A percentile compares a stretch with the other conserved stretches of the same genome.
Conservation (phyloP, 192 early-diverging fungal genomes). For the Umbelopsis ramanniana region DNA sequence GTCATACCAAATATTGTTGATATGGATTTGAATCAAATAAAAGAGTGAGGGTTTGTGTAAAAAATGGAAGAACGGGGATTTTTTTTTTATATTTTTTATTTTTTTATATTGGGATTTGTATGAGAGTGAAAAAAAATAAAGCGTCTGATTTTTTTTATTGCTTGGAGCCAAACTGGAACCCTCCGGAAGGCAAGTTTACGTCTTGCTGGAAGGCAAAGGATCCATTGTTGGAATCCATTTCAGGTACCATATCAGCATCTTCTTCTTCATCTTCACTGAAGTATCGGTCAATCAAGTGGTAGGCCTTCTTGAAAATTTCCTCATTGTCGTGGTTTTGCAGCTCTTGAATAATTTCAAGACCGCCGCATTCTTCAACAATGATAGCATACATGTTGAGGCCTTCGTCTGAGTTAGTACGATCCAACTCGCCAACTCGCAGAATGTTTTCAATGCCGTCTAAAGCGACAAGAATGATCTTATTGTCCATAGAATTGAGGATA, state of each 20-base stretch:
- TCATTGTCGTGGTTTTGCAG: constrained; percentile 51
- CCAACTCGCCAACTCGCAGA: constrained; percentile 49
- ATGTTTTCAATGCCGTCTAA: constrained; percentile 56
- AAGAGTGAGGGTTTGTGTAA: background rate
- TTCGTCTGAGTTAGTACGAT: constrained; percentile 26
- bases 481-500: constrained; percentile 46
- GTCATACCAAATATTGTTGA: constrained; percentile 29
- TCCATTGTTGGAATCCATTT: constrained; percentile 50
- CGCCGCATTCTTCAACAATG: constrained; percentile 54
- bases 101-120: background rate
- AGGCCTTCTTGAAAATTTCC: constrained; percentile 55
- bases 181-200: constrained; percentile 65
- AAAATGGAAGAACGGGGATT: background rate
- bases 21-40: background rate
- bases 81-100: constrained; percentile 14
- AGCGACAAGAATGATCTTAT: constrained; percentile 44
- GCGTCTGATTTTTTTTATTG: background rate
- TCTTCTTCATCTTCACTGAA: constrained; percentile 50
- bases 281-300: constrained; percentile 52
- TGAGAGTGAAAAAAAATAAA: background rate
- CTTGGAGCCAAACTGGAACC: constrained; percentile 71
- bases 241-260: constrained; percentile 49
- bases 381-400: constrained; percentile 46
- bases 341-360: constrained; percentile 51
- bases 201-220: constrained; percentile 75